Conservation (phyloP, 495 filamentous ascomycete genomes). For the Neurospora sp. region DNA sequence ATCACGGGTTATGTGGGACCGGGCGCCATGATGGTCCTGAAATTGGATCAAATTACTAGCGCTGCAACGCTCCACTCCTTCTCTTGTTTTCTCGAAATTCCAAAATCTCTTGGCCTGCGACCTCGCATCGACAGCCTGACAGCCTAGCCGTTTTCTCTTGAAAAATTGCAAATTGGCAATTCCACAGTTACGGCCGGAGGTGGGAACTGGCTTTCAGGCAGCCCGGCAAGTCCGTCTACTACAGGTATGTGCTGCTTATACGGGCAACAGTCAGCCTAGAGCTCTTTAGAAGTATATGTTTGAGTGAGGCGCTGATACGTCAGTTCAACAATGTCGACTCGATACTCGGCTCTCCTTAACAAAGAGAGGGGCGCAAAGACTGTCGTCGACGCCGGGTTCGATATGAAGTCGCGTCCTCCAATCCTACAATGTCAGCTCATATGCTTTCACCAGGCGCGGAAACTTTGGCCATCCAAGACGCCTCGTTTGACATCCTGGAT, state of each 20-base stretch:
- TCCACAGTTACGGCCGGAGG: neutral
- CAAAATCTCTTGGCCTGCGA: neutral
- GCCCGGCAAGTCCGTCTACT: neutral
- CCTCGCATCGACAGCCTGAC: neutral
- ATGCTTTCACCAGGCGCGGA: neutral
- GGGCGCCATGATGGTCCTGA: neutral
- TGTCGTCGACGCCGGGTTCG: neutral
- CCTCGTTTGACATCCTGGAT: neutral
- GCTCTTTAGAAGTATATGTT: neutral
- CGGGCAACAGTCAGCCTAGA: neutral
- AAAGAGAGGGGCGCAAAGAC: neutral
- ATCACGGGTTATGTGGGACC: neutral
- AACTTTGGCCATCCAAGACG: neutral
- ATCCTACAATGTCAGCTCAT: neutral
- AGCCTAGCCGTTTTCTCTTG: neutral
- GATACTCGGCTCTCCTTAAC: neutral
- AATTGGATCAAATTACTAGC: neutral
- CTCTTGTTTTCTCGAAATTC: neutral
- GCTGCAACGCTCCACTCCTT: neutral
- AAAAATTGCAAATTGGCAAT: neutral
- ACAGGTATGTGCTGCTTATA: neutral
- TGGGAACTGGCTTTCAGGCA: neutral
- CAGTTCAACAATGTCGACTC: neutral
- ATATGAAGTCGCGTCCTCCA: neutral
- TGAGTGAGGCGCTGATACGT: neutral